Evolutionary conservation across 179 eudicot species (phyloP), one percentile per base, ranked within the genome.

Genomic region (Pouteria campechiana): DNA sequence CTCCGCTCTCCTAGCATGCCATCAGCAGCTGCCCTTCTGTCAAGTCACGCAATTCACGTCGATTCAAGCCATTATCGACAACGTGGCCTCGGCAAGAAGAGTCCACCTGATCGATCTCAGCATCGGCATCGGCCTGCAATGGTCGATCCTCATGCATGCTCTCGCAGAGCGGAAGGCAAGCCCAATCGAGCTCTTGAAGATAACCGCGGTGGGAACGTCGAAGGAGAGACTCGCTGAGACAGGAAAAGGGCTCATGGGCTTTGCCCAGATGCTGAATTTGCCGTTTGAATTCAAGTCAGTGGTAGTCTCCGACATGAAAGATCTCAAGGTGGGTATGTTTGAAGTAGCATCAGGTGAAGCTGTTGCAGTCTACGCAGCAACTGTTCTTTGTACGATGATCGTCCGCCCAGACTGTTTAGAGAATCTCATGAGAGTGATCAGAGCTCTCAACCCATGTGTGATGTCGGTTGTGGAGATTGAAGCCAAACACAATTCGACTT

Each of bases 81-180:
- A 59, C 12, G 39, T 65, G 7, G 37, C 13, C 18, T 15, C 5
- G 1, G 32, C 47, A 3, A 43, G 23, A 9, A 47, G 42, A 17
- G 25, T 64, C 60, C 64, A 64, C 32, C 11, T 64, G 49, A 20
- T 58, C 12, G 70, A 65, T 18, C 48, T 64, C 9, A 50, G 46
- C 46, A 64, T 64, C 7, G 40, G 55, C 24, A 33, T n/a, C 5
- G 69, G 69, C 2, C 32, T 38, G 2, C 63, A 51, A 1, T 52
- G 37, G 21, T 40, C 28, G 8, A 25, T 52, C 7, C 13, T 64
- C 47, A 50, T 64, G 63, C 64, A 57, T 34, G 63, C 59, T 17
- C 63, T 64, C 32, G 54, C 34, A 15, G 33, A 9, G 7, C 31
- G 34, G 15, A 1, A 30, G 28, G n/a, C 16, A 4, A n/a, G 17